phyloP scores from a whole-genome alignment of 2,329 filamentous ascomycete genomes.

The Phialocephala sp. region DNA sequence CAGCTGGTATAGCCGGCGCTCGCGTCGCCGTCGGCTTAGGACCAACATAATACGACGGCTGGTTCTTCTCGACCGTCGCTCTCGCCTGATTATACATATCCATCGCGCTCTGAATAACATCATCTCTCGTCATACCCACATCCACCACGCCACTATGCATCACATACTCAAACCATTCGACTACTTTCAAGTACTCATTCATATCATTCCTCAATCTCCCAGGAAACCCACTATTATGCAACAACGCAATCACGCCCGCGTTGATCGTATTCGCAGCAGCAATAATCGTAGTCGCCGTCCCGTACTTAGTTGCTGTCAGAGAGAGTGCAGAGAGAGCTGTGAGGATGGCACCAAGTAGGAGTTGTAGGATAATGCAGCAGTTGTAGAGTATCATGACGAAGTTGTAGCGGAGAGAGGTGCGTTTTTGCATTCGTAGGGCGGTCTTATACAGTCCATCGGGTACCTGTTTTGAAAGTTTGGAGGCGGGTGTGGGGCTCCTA shows the following conservation, averaged over 20 bases:
- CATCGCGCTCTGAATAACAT: conserved; percentile 25
- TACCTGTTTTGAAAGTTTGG: neutral
- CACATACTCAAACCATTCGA: conserved; percentile 28
- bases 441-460: conserved; percentile 30
- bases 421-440: conserved; percentile 10
- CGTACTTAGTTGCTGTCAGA: conserved; percentile 15
- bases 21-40: neutral
- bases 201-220: conserved; percentile 28
- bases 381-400: conserved; percentile 28
- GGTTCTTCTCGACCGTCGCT: conserved; percentile 31
- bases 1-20: neutral
- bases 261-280: conserved; percentile 34
- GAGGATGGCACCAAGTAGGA: conserved; percentile 31
- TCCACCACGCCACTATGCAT: conserved; percentile 26
- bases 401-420: conserved; percentile 26
- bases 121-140: conserved; percentile 24
- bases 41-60: conserved; percentile 28
- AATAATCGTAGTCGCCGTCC: conserved; percentile 30
- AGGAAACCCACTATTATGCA: conserved; percentile 32
- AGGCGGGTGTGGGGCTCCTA: conserved; percentile 5
- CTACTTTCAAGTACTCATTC: conserved; percentile 31
- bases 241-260: conserved; percentile 30
- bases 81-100: conserved; percentile 28
- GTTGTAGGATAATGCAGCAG: conserved; percentile 29
- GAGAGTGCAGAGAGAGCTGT: conserved; percentile 23